These are phyloP conservation scores for Auriscalpium vulgare DNA, from an alignment of 768 basidiomycete genomes.

Conservation along the genomic window DNA sequence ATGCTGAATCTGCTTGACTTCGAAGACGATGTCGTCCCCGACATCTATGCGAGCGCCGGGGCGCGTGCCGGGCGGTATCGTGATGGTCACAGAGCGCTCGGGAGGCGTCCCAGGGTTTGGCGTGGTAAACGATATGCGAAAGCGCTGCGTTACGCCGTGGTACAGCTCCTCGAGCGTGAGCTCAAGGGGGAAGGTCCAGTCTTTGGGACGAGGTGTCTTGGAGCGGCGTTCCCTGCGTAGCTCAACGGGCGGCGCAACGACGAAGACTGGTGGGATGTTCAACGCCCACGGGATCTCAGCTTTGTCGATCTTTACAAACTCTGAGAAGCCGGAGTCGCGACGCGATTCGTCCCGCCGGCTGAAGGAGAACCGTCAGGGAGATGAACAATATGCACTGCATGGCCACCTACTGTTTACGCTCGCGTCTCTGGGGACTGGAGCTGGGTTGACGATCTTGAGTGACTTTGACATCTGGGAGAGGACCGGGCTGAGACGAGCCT, in stretches of 20 bases:
- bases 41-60: neutral
- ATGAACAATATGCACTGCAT: too few relatives aligned
- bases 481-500: too few relatives aligned
- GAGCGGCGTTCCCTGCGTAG: neutral
- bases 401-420: too few relatives aligned
- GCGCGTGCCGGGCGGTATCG: neutral
- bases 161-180: slow-evolving; percentile 2
- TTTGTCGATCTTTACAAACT: neutral
- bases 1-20: neutral
- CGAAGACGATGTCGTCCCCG: neutral
- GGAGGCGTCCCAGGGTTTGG: neutral
- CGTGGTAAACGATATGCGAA: neutral
- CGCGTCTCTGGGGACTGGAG: too few relatives aligned
- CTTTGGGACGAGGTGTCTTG: neutral
- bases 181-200: slow-evolving; percentile 4
- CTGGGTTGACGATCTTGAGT: too few relatives aligned
- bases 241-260: neutral
- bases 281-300: neutral
- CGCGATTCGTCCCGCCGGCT: too few relatives aligned
- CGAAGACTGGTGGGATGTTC: neutral
- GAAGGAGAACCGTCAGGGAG: too few relatives aligned
- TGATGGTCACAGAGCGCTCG: neutral
- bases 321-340: neutral
- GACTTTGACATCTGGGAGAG: too few relatives aligned
- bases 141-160: slow-evolving; percentile 1